Percentiles rank a stretch among this genome's conserved stretches.
These are phyloP conservation scores for Termitomyces bulborhizus DNA, from an alignment of 768 basidiomycete genomes.

Conservation along the genomic window DNA sequence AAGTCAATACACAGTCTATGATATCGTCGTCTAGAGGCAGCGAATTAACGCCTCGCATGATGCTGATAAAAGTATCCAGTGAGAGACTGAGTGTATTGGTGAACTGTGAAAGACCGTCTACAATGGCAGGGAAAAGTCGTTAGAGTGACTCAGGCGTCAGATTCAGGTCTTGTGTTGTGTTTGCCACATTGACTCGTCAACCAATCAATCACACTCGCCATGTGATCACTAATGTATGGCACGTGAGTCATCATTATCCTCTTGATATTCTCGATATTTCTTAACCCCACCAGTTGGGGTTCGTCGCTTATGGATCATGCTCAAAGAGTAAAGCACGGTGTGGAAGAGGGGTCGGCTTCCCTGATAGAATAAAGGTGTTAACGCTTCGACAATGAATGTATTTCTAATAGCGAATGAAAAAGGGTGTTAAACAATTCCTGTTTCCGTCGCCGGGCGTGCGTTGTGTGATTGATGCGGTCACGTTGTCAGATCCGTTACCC, in stretches of 20 bases:
- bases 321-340: conserved; percentile 42
- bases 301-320: conserved; percentile 17
- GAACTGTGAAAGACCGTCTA: neutral
- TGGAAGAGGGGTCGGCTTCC: too few species aligned
- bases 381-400: too few species aligned
- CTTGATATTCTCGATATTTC: too few species aligned
- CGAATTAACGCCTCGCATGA: conserved; percentile 12
- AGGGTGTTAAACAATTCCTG: too few species aligned
- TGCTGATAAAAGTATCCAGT: too few species aligned
- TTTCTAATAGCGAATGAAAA: too few species aligned
- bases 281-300: neutral
- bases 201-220: neutral
- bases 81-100: neutral
- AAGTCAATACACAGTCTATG: conserved; percentile 21
- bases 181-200: conserved; percentile 1
- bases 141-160: neutral
- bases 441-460: too few species aligned
- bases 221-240: conserved; percentile 1
- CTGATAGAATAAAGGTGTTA: too few species aligned
- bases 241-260: neutral
- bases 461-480: too few species aligned
- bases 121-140: neutral
- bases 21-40: conserved; percentile 24
- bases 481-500: too few species aligned
- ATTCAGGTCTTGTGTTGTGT: neutral